Conservation (phyloP, 306 rosid species). For the Vigna trinervia region DNA sequence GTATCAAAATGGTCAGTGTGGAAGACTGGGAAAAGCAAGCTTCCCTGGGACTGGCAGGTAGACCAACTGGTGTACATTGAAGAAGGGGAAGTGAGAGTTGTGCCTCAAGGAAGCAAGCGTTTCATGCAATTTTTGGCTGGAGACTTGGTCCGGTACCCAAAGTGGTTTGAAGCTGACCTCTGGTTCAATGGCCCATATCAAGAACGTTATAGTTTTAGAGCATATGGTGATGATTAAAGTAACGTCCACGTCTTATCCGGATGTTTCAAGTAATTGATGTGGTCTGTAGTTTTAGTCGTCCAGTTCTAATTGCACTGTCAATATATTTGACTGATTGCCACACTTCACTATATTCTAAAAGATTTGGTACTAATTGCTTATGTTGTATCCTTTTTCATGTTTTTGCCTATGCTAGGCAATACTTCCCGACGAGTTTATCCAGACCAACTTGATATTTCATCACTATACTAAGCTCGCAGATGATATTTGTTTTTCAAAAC, state of each 20-base stretch:
- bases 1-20: slow-evolving; percentile 87
- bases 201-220: slow-evolving; percentile 85
- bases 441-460: background rate
- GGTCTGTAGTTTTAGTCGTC: background rate
- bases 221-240: slow-evolving; percentile 74
- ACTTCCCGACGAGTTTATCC: background rate
- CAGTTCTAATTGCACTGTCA: slow-evolving; percentile 7
- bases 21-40: slow-evolving; percentile 79
- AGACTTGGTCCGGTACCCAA: slow-evolving; percentile 82
- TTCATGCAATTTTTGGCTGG: slow-evolving; percentile 86
- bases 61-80: slow-evolving; percentile 89
- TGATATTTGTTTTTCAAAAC: too few species aligned
- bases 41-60: slow-evolving; percentile 98
- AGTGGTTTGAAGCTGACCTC: slow-evolving; percentile 93
- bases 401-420: background rate
- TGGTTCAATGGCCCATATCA: slow-evolving; percentile 87
- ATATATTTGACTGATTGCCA: slow-evolving; percentile 1
- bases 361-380: background rate
- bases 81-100: slow-evolving; percentile 94
- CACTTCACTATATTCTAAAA: slow-evolving; percentile 4
- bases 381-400: slow-evolving; percentile 10
- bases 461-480: too few species aligned
- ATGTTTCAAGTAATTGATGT: background rate
- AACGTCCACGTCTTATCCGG: background rate
- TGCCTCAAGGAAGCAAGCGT: slow-evolving; percentile 81